phyloP scores from a whole-genome alignment of 2,329 filamentous ascomycete genomes.

The Alternaria rosae region DNA sequence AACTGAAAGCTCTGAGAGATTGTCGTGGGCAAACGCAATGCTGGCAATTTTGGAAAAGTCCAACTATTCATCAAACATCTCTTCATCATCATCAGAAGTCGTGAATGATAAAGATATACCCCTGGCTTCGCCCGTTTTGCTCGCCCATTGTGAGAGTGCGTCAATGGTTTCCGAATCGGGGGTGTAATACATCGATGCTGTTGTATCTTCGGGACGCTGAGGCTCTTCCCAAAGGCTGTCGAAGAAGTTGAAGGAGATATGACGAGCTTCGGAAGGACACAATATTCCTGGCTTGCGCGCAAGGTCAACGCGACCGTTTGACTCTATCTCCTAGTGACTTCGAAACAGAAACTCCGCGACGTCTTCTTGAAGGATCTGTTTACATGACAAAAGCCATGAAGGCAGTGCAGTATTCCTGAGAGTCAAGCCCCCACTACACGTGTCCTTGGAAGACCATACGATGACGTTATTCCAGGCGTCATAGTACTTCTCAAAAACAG shows the following conservation, averaged over 20 bases:
- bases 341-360: neutral
- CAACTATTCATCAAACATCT: no score
- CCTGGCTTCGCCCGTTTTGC: no score
- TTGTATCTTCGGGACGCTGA: no score
- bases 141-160: no score
- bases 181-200: no score
- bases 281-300: neutral
- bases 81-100: no score
- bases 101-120: no score
- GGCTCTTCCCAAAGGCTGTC: no score
- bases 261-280: neutral
- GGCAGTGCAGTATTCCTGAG: neutral
- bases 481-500: neutral
- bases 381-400: slow-evolving; percentile 16
- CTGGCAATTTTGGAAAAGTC: no score
- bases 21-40: no score
- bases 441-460: neutral
- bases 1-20: no score
- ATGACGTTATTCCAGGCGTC: neutral
- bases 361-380: slow-evolving; percentile 13
- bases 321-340: neutral
- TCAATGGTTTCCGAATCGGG: no score
- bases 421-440: neutral
- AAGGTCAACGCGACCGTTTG: neutral
- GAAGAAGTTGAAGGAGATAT: neutral